A percentile compares a stretch with the other conserved stretches of the same genome.
These are phyloP conservation scores for Agapanthus africanus DNA, from an alignment of 106 monocot genomes.

Conservation along the genomic window DNA sequence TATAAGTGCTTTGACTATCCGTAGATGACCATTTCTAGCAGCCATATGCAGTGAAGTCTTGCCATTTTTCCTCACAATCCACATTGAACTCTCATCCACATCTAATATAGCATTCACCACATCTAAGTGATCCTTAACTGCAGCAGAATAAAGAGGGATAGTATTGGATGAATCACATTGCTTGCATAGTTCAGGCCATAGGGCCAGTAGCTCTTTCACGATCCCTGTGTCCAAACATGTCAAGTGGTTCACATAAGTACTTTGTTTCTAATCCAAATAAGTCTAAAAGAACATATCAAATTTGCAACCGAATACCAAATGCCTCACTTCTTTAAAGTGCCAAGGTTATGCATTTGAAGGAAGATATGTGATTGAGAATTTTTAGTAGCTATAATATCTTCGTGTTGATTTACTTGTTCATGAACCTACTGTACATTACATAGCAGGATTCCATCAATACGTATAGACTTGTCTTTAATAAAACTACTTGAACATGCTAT, in stretches of 20 bases:
- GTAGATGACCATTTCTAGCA: conserved; percentile 57
- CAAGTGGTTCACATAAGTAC: conserved; percentile 31
- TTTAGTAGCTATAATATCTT: conserved; percentile 6
- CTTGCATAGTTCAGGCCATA: conserved; percentile 71
- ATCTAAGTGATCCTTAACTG: conserved; percentile 68
- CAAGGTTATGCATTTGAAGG: conserved; percentile 1
- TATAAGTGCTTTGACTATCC: conserved; percentile 66
- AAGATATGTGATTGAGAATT: not conserved
- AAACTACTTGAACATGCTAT: not conserved
- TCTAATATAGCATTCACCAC: conserved; percentile 86
- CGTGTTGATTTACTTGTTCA: not conserved
- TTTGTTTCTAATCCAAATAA: conserved; percentile 6
- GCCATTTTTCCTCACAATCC: conserved; percentile 87
- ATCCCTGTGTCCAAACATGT: conserved; percentile 34
- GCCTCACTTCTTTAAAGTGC: not conserved
- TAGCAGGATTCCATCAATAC: too few relatives aligned
- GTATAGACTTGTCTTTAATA: not conserved
- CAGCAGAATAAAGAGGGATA: conserved; percentile 83
- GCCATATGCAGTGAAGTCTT: conserved; percentile 82
- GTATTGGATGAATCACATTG: conserved; percentile 80
- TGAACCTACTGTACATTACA: not conserved
- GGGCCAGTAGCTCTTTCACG: conserved; percentile 59
- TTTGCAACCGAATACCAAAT: not conserved
- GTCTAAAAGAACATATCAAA: not conserved
- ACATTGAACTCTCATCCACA: conserved; percentile 44